Percentiles rank a stretch among this genome's conserved stretches.
Conservation (phyloP, 192 early-diverging fungal species). For the Backusella luteola region DNA sequence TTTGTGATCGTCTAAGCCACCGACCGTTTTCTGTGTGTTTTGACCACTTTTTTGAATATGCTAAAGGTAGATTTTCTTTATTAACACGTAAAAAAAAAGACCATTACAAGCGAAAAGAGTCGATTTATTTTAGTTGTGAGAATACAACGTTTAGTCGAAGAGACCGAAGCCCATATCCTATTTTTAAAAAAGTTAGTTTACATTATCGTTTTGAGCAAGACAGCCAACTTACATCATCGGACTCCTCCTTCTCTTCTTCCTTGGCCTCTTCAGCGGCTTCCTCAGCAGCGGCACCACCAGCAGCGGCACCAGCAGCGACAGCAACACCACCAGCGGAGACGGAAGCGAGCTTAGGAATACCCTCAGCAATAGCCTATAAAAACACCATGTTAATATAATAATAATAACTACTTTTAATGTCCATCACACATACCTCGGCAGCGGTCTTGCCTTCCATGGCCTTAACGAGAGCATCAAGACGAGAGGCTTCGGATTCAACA, state of each 20-base stretch:
- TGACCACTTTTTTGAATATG: not conserved
- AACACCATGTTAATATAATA: not conserved
- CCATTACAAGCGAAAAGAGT: not conserved
- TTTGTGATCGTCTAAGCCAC: not conserved
- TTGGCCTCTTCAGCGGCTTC: constrained; percentile 88
- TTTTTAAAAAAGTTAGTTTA: not conserved
- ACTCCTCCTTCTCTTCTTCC: constrained; percentile 60
- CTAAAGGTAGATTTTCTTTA: not conserved
- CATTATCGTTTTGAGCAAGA: not conserved
- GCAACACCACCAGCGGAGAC: constrained; percentile 90
- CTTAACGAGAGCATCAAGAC: constrained; percentile 70
- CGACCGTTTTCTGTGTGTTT: not conserved
- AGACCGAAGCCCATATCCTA: constrained; percentile 8
- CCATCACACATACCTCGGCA: constrained; percentile 56
- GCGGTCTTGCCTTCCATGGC: constrained; percentile 88
- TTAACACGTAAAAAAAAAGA: not conserved
- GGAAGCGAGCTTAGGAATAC: constrained; percentile 86
- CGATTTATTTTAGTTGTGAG: not conserved
- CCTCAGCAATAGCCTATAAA: constrained; percentile 83
- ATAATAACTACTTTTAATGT: not conserved
- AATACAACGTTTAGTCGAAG: constrained; percentile 6
- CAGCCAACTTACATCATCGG: constrained; percentile 58
- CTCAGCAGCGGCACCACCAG: constrained; percentile 62
- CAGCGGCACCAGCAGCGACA: constrained; percentile 63
- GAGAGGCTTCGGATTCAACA: constrained; percentile 82